Evolutionary conservation across 306 rosid species (phyloP), one percentile per base, ranked within the genome.

Genomic region (Glycyrrhiza uralensis): DNA sequence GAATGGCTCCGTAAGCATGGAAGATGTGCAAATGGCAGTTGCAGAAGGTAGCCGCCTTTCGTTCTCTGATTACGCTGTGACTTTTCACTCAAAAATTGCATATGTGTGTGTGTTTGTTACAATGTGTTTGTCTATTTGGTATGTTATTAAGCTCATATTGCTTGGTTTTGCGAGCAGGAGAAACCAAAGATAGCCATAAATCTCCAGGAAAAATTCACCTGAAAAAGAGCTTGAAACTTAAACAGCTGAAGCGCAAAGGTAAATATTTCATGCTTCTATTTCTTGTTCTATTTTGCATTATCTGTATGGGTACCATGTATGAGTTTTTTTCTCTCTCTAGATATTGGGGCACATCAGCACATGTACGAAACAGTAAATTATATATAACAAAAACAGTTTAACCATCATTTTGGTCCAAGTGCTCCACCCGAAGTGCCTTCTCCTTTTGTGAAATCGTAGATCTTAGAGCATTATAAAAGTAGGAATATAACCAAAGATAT

Each of bases 1-100:
- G 69, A 83, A 83, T 74, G 97, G 97, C 19, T 74, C 89, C 17
- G 50, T 86, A 14, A 89, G 71, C 76, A 83, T 93, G 88, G 87
- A 90, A 85, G 97, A 89, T 67, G 91, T 91, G 66, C 91, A 94
- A 84, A 91, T 89, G 96, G 88, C 90, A 18, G 92, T 85, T 52
- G 86, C 93, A 45, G 85, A 87, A 81, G 98, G 97, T 89, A 83
- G 4, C 22, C 10, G 2, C 4, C 22, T 7, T 64, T 69, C 33
- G 13, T 20, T 36, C 14, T 67, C 15, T 10, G 1, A 22, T 9
- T 22, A 0, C 17, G n/a, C n/a, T n/a, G n/a, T n/a, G n/a, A n/a
- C n/a, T n/a, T n/a, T n/a, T n/a, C n/a, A n/a, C n/a, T n/a, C n/a
- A n/a, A n/a, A n/a, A n/a, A n/a, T n/a, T n/a, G n/a, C n/a, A n/a